Percentiles rank a stretch among this genome's conserved stretches.
Conservation (phyloP, 2,329 filamentous ascomycete species). For the Botrytis elliptica region DNA sequence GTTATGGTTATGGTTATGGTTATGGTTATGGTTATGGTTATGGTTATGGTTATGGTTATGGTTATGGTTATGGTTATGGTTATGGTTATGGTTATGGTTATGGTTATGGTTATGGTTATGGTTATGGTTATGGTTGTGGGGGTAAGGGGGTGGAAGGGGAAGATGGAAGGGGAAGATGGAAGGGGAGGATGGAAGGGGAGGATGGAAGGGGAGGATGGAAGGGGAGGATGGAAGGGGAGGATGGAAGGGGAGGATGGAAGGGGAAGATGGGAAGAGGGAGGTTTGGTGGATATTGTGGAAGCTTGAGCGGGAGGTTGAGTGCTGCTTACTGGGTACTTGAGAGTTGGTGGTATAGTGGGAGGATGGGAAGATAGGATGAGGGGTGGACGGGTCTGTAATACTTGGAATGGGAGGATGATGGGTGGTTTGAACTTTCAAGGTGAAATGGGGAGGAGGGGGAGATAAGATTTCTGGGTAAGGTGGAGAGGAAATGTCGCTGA, state of each 20-base stretch:
- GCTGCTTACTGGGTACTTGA: neutral
- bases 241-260: no score
- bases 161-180: no score
- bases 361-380: neutral
- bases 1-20: neutral
- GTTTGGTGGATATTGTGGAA: neutral
- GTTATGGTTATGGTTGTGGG: neutral
- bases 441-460: neutral
- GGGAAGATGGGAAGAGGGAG: no score
- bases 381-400: neutral
- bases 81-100: neutral
- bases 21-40: neutral
- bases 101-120: neutral
- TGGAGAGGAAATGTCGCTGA: neutral
- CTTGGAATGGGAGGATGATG: neutral
- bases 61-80: neutral
- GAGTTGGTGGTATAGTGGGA: neutral
- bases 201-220: neutral
- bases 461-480: neutral
- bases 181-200: neutral
- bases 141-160: no score
- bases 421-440: neutral
- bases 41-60: neutral
- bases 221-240: no score
- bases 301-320: neutral